Evolutionary conservation across 306 rosid genomes (phyloP), one percentile per base, ranked within the genome.

Genomic region (Quercus mongolica): DNA sequence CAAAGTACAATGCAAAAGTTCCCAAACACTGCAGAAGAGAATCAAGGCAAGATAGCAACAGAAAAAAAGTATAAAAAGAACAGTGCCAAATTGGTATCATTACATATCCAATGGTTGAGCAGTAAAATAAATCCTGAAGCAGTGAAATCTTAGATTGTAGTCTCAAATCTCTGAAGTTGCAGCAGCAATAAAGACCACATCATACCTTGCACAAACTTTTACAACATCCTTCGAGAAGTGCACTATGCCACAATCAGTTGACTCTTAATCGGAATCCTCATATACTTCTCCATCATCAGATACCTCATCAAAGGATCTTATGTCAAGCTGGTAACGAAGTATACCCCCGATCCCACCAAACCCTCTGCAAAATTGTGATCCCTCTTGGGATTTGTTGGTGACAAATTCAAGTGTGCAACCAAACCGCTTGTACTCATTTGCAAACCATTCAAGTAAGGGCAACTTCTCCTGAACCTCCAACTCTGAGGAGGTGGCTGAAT

Each of bases 331-430:
- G 72, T 68, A 68, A 19, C 72, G 72, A 19, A 68, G 72, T 10
- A 68, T 30, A 68, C 72, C 72, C 72, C 72, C 72, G 0, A 68
- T 68, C 54, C 72, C 72, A 68, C 72, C 72, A 19, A 68, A 68
- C 23, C 72, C 72, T 35, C 72, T 68, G 52, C 72, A 68, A 35
- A 68, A 68, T 68, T 68, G 72, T 18, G 72, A 68, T 68, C 72
- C 72, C 72, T 68, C 72, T 68, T 68, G 72, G 51, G 72, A 68
- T 35, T 68, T 68, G 72, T 68, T 68, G 26, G 72, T 68, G 17
- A 68, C 54, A 68, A 68, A 68, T 68, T 68, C 72, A 33, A 68
- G 72, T 0, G 18, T 33, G 52, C 72, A 68, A 38, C 72, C 72
- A 35, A 68, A 68, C 23, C 52, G 51, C 72, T 35, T 68, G 20